These are phyloP conservation scores for Smithsoniella earleae DNA, from an alignment of 163 green algal genomes.

Conservation along the genomic window DNA sequence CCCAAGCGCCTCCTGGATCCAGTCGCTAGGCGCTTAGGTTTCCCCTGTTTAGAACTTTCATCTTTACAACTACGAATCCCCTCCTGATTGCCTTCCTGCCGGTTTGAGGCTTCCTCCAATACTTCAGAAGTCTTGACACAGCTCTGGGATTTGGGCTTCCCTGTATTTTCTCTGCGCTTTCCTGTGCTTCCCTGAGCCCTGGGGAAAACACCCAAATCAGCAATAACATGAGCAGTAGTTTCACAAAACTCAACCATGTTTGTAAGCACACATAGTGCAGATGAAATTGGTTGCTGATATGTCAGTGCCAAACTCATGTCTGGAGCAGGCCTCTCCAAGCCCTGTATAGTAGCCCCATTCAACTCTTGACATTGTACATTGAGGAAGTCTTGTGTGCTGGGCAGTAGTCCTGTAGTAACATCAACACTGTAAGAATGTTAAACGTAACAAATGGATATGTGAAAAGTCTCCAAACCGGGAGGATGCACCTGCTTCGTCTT, in stretches of 20 bases:
- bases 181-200: neutral
- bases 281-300: neutral
- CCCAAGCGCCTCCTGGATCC: no score
- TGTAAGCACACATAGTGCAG: slow-evolving; percentile 4
- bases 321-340: no score
- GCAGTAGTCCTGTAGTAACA: neutral
- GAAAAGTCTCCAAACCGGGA: no score
- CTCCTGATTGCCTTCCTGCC: neutral
- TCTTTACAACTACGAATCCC: neutral
- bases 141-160: neutral
- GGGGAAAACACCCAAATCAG: neutral
- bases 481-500: no score
- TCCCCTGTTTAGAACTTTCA: no score
- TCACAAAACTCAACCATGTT: slow-evolving; percentile 21
- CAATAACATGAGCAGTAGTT: neutral
- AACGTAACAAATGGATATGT: no score
- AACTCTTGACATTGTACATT: neutral
- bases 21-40: no score
- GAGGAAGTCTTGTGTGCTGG: slow-evolving; percentile 20
- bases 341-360: no score
- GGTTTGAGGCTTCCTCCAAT: neutral
- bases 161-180: neutral
- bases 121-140: neutral
- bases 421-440: no score
- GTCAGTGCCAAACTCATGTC: neutral